These are phyloP conservation scores for Knufia petricola DNA, from an alignment of 2,329 filamentous ascomycete genomes.

Conservation along the genomic window DNA sequence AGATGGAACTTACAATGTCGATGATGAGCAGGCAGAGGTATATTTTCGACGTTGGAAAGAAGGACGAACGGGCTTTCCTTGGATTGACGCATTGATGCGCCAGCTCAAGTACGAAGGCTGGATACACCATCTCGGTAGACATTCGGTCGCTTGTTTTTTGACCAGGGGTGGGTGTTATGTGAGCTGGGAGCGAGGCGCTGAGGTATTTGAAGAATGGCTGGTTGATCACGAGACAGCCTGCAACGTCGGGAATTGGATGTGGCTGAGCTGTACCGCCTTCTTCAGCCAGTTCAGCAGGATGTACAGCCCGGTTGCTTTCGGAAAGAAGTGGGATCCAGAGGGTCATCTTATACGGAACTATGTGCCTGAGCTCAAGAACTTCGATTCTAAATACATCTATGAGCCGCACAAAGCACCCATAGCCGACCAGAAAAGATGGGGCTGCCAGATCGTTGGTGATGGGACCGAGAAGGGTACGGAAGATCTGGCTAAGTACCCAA, in stretches of 20 bases:
- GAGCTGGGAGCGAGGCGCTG: constrained; percentile 67
- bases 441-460: constrained; percentile 51
- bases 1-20: constrained; percentile 55
- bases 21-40: constrained; percentile 50
- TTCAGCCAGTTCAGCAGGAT: constrained; percentile 62
- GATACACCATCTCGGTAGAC: constrained; percentile 70
- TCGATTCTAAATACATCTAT: constrained; percentile 63
- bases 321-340: constrained; percentile 64
- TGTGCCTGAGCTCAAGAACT: constrained; percentile 54
- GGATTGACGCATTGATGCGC: constrained; percentile 72
- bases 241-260: constrained; percentile 70
- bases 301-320: constrained; percentile 62
- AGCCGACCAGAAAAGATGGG: constrained; percentile 58
- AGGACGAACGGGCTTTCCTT: constrained; percentile 65
- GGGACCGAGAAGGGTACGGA: constrained; percentile 27
- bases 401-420: constrained; percentile 69
- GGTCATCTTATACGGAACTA: constrained; percentile 56
- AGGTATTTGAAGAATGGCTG: constrained; percentile 68
- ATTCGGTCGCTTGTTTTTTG: constrained; percentile 72
- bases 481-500: constrained; percentile 47
- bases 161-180: constrained; percentile 70
- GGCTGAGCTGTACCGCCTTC: constrained; percentile 64
- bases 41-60: constrained; percentile 61
- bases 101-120: constrained; percentile 63
- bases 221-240: constrained; percentile 66